phyloP scores from a whole-genome alignment of 306 rosid species.

The Dicorynia guianensis region DNA sequence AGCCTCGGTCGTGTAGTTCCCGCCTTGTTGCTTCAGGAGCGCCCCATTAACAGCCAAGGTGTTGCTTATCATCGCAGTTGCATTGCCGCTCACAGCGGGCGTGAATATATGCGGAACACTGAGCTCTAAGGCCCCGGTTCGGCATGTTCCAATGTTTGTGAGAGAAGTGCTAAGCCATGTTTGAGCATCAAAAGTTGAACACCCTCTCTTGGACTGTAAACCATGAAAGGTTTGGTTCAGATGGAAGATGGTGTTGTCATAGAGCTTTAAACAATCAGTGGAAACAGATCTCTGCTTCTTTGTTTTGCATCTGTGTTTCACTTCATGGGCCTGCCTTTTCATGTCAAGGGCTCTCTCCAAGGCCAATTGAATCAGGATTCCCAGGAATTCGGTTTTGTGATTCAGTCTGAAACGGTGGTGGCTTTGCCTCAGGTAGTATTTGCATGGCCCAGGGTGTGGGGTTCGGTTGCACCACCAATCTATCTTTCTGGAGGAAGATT shows the following conservation, averaged over 20 bases:
- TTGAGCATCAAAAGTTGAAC: slow-evolving; percentile 74
- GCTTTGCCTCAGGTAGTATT: slow-evolving; percentile 53
- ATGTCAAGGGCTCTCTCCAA: slow-evolving; percentile 54
- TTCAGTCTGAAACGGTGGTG: slow-evolving; percentile 37
- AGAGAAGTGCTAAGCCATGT: slow-evolving; percentile 96
- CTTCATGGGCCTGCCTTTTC: slow-evolving; percentile 18
- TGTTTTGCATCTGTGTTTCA: slow-evolving; percentile 27
- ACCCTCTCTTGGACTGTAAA: slow-evolving; percentile 18
- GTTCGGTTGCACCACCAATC: slow-evolving; percentile 82
- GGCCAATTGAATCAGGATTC: slow-evolving; percentile 51
- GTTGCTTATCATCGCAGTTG: slow-evolving; percentile 75
- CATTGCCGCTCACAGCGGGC: slow-evolving; percentile 51
- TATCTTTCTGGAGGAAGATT: slow-evolving; percentile 44
- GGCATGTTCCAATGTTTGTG: slow-evolving; percentile 72
- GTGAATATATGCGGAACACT: slow-evolving; percentile 47
- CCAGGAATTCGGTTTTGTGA: slow-evolving; percentile 59
- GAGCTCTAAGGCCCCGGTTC: slow-evolving; percentile 57
- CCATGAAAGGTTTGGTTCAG: slow-evolving; percentile 66
- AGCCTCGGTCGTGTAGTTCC: not conserved
- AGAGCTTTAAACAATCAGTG: slow-evolving; percentile 71
- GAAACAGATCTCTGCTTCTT: slow-evolving; percentile 53
- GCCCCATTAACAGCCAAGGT: slow-evolving; percentile 63
- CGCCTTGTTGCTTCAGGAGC: slow-evolving; percentile 37
- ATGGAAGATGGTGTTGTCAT: slow-evolving; percentile 59
- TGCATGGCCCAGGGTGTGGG: slow-evolving; percentile 79